These are phyloP conservation scores for Podaxis sp. DNA, from an alignment of 768 basidiomycete genomes.

Conservation along the genomic window DNA sequence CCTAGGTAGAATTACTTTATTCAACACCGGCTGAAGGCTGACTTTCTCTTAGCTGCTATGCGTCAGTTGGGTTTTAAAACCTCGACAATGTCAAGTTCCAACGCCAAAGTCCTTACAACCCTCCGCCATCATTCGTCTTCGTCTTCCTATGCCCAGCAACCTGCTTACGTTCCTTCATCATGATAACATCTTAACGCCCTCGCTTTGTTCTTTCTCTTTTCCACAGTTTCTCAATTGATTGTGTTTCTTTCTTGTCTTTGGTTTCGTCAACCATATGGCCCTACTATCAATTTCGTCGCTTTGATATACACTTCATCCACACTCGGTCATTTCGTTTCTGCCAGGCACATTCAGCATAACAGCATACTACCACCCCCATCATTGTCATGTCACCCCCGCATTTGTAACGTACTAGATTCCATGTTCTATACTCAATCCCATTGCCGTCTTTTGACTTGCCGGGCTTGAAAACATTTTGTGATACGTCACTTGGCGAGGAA, in stretches of 20 bases:
- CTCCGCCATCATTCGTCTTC: constrained; percentile 3
- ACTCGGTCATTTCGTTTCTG: constrained; percentile 20
- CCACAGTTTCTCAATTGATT: background rate
- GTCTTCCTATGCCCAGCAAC: constrained; percentile 10
- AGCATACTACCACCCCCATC: constrained; percentile 32
- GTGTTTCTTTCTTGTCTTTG: constrained; percentile 19
- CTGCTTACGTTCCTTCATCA: constrained; percentile 32
- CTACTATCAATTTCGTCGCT: constrained; percentile 29
- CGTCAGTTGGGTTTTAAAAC: constrained; percentile 91
- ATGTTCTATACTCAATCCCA: constrained; percentile 3
- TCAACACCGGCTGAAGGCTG: background rate
- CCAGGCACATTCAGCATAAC: constrained; percentile 28
- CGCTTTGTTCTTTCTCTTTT: constrained; percentile 21
- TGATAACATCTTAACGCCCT: constrained; percentile 26
- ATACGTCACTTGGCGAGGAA: background rate
- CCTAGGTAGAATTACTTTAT: constrained; percentile 40
- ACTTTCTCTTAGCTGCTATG: constrained; percentile 49
- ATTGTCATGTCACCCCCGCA: constrained; percentile 31
- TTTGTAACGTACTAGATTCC: constrained; percentile 15
- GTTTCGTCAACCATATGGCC: constrained; percentile 28
- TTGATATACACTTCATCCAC: constrained; percentile 35
- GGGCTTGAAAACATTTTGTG: background rate
- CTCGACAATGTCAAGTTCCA: constrained; percentile 59
- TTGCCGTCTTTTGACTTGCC: background rate
- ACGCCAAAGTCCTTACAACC: constrained; percentile 52